Evolutionary conservation across 257 asterid species (phyloP), one percentile per base, ranked within the genome.

Genomic region (Craterostigma plantagineum): DNA sequence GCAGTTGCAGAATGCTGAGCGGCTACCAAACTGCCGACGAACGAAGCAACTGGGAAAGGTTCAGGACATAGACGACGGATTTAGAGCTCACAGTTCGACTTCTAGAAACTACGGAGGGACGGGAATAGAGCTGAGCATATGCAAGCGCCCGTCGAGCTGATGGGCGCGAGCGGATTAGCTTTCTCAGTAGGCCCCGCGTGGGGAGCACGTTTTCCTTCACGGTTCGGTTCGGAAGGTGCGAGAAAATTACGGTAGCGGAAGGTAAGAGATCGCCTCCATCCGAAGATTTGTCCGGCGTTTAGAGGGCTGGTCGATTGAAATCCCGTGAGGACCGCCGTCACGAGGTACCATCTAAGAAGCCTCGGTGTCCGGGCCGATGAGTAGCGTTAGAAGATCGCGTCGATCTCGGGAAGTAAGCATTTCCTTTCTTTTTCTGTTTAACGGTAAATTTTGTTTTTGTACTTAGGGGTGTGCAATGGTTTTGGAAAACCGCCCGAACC

Each of bases 21-120:
- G 97, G 97, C 7, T 71, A 56, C 48, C 91, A 78, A 67, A 81
- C 77, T 41, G 94, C 93, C n/a, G 94, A 81, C 44, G 63, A 75
- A 40, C 69, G 69, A 51, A 78, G 81, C 58, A 73, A 70, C 53
- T 71, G 87, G 94, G 81, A 81, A 14, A 63, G 57, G 27, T 69
- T 71, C 12, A 63, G 62, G 72, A 63, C 51, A 42, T 73, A 33
- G 75, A 68, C 30, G 78, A 72, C 10, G 77, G 68, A 16, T 54
- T 53, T 34, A 50, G 18, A 54, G 56, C 30, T 86, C 51, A 63
- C 72, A 86, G 97, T 55, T 81, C 97, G 18, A 86, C 93, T 16
- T 86, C 97, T 36, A 62, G 97, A 39, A 60, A 73, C 42, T 86
- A n/a, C n/a, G n/a, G n/a, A n/a, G n/a, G n/a, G n/a, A n/a, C n/a